Evolutionary conservation across 495 filamentous ascomycete genomes (phyloP).

Genomic region (Rostrohypoxylon terebratum): DNA sequence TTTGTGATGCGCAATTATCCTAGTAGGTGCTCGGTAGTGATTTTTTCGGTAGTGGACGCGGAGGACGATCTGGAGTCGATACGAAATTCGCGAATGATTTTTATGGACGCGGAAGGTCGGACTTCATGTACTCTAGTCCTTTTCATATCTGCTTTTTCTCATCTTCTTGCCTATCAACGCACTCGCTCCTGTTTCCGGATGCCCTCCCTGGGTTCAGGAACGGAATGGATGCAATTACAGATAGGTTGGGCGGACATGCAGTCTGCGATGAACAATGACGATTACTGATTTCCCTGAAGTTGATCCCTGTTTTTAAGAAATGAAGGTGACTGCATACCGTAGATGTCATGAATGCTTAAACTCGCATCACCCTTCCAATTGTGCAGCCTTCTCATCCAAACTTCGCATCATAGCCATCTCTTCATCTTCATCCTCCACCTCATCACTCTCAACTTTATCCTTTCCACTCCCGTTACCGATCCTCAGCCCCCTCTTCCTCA

Average conservation of each 20-base stretch:
- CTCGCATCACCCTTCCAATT: slow-evolving; percentile 46
- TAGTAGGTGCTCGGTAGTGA: background rate
- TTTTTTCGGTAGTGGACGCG: background rate
- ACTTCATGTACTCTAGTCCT: background rate
- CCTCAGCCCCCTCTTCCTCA: slow-evolving; percentile 57
- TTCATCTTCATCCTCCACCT: slow-evolving; percentile 68
- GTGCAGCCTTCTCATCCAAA: slow-evolving; percentile 65
- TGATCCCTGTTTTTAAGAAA: background rate
- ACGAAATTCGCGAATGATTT: background rate
- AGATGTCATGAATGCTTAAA: background rate
- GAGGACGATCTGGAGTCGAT: background rate
- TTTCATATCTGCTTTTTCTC: background rate
- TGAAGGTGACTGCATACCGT: background rate
- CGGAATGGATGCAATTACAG: background rate
- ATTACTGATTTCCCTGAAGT: background rate
- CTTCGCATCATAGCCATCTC: slow-evolving; percentile 71
- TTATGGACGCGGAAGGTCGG: background rate
- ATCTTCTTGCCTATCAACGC: background rate
- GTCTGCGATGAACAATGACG: background rate
- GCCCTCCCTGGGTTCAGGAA: background rate
- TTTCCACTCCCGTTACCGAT: slow-evolving; percentile 46
- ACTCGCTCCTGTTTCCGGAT: background rate
- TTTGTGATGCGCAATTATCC: background rate
- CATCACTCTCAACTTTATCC: slow-evolving; percentile 57
- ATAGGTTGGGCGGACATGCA: background rate